Conservation (phyloP, 2,329 filamentous ascomycete species). For the Reticulascus tulasneorum region DNA sequence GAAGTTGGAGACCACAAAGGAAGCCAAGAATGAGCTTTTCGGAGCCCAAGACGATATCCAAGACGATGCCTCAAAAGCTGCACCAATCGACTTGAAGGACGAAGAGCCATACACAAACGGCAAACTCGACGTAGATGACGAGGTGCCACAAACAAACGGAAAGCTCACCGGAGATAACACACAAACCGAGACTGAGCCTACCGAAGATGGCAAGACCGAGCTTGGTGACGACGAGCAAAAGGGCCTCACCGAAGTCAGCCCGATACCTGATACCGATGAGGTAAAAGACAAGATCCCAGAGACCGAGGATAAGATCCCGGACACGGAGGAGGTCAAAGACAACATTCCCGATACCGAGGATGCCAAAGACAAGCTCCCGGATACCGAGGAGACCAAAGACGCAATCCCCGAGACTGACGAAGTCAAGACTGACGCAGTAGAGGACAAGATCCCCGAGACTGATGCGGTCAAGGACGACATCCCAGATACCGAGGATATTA, state of each 20-base stretch:
- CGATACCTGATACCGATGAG: too few species aligned
- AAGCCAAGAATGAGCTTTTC: constrained; percentile 15
- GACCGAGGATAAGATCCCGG: constrained; percentile 3
- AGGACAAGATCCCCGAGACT: constrained; percentile 6
- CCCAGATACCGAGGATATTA: constrained; percentile 10
- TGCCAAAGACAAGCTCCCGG: constrained; percentile 1
- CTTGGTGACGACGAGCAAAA: constrained; percentile 5
- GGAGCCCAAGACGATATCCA: constrained; percentile 5
- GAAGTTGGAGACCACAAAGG: constrained; percentile 7
- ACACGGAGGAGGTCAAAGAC: constrained; percentile 3
- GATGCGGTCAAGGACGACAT: constrained; percentile 8
- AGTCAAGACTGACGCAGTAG: constrained; percentile 4
- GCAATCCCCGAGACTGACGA: constrained; percentile 12
- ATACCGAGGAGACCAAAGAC: constrained; percentile 9
- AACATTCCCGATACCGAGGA: constrained; percentile 3
- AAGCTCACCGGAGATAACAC: constrained; percentile 13
- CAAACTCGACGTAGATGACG: too few species aligned
- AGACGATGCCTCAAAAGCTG: constrained; percentile 13
- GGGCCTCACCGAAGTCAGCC: too few species aligned
- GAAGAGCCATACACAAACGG: constrained; percentile 5
- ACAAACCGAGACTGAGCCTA: constrained; percentile 12
- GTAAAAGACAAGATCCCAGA: constrained; percentile 10
- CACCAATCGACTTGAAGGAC: constrained; percentile 13
- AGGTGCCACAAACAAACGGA: constrained; percentile 8
- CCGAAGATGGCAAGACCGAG: constrained; percentile 13